Conservation (phyloP, 1,139 yeast species). For the Scheffersomyces parashehatae region DNA sequence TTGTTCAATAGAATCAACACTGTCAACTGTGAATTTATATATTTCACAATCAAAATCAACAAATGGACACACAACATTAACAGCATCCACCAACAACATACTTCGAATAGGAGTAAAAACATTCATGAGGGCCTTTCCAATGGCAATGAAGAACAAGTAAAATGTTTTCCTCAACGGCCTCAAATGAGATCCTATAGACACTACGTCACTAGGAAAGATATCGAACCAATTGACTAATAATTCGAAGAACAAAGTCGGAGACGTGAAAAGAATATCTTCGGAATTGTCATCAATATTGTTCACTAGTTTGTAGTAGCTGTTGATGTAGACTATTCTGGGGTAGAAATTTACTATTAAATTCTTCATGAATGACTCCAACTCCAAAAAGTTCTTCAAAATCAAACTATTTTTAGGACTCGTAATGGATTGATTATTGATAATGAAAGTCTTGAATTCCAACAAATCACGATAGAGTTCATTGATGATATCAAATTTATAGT, state of each 20-base stretch:
- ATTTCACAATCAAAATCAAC: conserved; percentile 28
- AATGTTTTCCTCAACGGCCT: conserved; percentile 34
- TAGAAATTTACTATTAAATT: conserved; percentile 26
- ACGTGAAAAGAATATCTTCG: conserved; percentile 20
- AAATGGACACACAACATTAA: conserved; percentile 32
- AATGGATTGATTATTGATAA: conserved; percentile 12
- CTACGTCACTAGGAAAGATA: conserved; percentile 35
- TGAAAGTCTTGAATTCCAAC: conserved; percentile 21
- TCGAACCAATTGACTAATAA: conserved; percentile 36
- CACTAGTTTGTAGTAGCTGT: conserved; percentile 20
- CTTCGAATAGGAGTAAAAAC: conserved; percentile 37
- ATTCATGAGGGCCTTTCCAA: conserved; percentile 36
- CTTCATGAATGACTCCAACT: conserved; percentile 32
- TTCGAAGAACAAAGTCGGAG: conserved; percentile 32
- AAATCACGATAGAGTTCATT: conserved; percentile 26
- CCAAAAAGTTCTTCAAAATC: conserved; percentile 15
- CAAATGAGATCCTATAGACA: conserved; percentile 28
- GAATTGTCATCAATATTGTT: conserved; percentile 14
- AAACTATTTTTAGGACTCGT: conserved; percentile 10
- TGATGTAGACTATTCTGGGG: conserved; percentile 29
- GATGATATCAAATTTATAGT: conserved; percentile 34
- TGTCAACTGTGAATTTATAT: conserved; percentile 17
- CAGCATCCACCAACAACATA: conserved; percentile 36
- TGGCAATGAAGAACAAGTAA: conserved; percentile 34
- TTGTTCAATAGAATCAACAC: conserved; percentile 8